These are phyloP conservation scores for Pseudoturritis turrita DNA, from an alignment of 345 rosid species.

Conservation along the genomic window DNA sequence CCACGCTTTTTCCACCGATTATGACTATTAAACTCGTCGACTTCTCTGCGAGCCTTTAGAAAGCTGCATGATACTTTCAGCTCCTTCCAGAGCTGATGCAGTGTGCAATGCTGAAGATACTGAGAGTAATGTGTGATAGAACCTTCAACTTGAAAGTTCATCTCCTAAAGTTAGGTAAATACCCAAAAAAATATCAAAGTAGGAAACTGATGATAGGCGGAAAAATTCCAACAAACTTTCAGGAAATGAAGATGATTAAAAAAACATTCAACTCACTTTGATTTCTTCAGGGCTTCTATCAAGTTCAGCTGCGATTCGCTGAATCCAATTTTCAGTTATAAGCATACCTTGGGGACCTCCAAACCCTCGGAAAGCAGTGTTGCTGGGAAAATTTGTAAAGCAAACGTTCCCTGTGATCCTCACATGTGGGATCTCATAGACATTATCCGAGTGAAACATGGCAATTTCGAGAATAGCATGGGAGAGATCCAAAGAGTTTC, in stretches of 20 bases:
- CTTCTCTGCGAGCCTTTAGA: conserved; percentile 55
- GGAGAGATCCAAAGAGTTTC: conserved; percentile 87
- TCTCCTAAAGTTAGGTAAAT: conserved; percentile 59
- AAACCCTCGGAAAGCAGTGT: conserved; percentile 96
- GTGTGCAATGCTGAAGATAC: conserved; percentile 60
- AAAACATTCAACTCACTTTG: conserved; percentile 42
- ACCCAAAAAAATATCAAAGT: not conserved
- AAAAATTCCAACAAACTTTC: not conserved
- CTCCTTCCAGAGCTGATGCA: conserved; percentile 70
- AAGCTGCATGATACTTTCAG: conserved; percentile 65
- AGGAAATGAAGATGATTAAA: not conserved
- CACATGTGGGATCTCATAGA: conserved; percentile 83
- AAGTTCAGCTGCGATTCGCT: conserved; percentile 71
- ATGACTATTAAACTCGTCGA: conserved; percentile 54
- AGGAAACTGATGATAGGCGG: not conserved
- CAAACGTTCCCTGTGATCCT: conserved; percentile 74
- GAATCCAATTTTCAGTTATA: conserved; percentile 91
- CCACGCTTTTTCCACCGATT: conserved; percentile 97
- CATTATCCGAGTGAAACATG: conserved; percentile 89
- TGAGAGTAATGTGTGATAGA: conserved; percentile 78
- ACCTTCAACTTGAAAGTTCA: conserved; percentile 93
- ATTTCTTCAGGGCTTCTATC: conserved; percentile 79
- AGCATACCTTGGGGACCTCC: conserved; percentile 98
- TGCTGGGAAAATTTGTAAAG: conserved; percentile 83
- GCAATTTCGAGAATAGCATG: conserved; percentile 75